Conservation (phyloP, 2,329 filamentous ascomycete species). For the Ophiostoma tasmaniense region DNA sequence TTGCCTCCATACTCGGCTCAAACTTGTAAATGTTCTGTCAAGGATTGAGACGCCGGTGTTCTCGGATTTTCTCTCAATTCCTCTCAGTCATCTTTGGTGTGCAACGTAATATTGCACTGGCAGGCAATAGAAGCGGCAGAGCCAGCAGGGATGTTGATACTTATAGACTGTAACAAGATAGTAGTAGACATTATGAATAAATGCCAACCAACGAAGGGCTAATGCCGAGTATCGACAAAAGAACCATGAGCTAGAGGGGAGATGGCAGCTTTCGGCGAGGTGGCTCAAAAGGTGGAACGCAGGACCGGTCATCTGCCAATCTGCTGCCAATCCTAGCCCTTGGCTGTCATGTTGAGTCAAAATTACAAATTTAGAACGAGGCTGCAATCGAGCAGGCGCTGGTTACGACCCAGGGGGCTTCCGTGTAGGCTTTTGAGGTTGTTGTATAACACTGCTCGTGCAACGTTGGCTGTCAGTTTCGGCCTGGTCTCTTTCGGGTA, state of each 20-base stretch:
- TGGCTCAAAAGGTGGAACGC: not conserved
- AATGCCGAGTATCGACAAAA: not conserved
- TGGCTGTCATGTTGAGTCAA: not conserved
- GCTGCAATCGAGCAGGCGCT: not conserved
- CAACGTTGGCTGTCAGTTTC: not conserved
- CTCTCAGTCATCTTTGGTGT: not conserved
- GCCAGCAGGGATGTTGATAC: not conserved
- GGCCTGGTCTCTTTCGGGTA: not conserved
- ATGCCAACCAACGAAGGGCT: not conserved
- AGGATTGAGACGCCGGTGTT: not conserved
- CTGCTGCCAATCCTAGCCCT: not conserved
- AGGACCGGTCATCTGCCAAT: not conserved
- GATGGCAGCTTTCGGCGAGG: not conserved
- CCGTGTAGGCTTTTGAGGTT: not conserved
- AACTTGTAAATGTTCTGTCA: not conserved
- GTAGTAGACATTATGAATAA: not conserved
- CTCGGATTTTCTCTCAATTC: not conserved
- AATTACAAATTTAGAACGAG: not conserved
- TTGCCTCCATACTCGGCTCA: not conserved
- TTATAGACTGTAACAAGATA: not conserved
- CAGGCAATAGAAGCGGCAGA: not conserved
- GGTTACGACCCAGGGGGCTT: not conserved
- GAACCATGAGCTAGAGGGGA: not conserved
- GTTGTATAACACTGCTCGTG: not conserved
- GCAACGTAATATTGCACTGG: not conserved